Conservation (phyloP, 192 early-diverging fungal genomes). For the Gryganskiella cystojenkinii region DNA sequence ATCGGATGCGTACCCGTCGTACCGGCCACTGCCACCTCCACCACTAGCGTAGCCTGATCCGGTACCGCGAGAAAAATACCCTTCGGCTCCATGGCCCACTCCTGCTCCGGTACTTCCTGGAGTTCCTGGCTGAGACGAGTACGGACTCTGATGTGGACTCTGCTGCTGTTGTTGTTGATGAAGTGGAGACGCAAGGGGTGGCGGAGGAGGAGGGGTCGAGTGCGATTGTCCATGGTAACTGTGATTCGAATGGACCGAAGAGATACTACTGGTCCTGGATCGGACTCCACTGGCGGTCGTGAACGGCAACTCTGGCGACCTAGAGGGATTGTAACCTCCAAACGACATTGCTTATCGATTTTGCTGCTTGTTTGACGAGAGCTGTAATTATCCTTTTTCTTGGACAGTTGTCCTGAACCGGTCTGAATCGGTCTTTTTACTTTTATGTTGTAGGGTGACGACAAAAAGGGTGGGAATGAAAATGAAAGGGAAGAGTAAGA, state of each 20-base stretch:
- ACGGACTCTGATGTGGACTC: conserved; percentile 1
- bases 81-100: neutral
- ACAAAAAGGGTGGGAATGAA: neutral
- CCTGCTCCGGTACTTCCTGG: neutral
- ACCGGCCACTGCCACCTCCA: neutral
- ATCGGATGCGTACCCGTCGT: too few species aligned
- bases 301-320: conserved; percentile 17
- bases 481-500: too few species aligned
- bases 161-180: conserved; percentile 13
- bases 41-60: neutral
- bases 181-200: neutral
- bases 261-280: conserved; percentile 19
- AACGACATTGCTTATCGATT: conserved; percentile 15
- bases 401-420: too few species aligned
- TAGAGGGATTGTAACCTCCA: conserved; percentile 24
- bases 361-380: neutral
- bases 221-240: neutral
- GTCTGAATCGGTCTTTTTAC: too few species aligned
- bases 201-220: neutral
- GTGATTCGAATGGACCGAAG: conserved; percentile 29
- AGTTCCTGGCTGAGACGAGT: conserved; percentile 13
- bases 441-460: neutral
- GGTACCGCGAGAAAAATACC: neutral
- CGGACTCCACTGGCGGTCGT: conserved; percentile 8
- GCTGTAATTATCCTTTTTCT: neutral